Evolutionary conservation across 2,329 filamentous ascomycete species (phyloP), one percentile per base, ranked within the genome.

Genomic region (Aspergillus tanneri): DNA sequence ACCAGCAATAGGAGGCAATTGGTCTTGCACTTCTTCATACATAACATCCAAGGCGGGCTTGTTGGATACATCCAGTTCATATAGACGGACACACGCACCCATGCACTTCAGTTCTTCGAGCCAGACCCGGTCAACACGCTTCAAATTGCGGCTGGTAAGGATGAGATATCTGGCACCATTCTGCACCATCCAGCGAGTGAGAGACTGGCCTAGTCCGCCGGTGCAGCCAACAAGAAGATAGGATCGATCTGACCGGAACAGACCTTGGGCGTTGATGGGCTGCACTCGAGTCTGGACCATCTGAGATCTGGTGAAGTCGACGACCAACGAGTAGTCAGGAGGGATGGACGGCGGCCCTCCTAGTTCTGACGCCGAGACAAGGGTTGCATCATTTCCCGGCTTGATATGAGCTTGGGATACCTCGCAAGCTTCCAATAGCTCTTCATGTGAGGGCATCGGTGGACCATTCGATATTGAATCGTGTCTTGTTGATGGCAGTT

Each of bases 1-100:
- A 11, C 54, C 56, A 1, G 37, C 47, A n/a, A 56, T 43, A 2
- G 49, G 47, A 11, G 49, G 49, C n/a, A 5, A 47, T 23, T 10
- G 41, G 45, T 9, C 14, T 4, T 3, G 16, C 10, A 19, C 44
- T 44, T 5, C n/a, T n/a, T n/a, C n/a, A n/a, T n/a, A n/a, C n/a
- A n/a, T n/a, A n/a, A n/a, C n/a, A n/a, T n/a, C n/a, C n/a, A n/a
- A n/a, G n/a, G n/a, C n/a, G n/a, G n/a, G n/a, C n/a, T n/a, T n/a
- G n/a, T n/a, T n/a, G n/a, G n/a, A n/a, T n/a, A n/a, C n/a, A n/a
- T n/a, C n/a, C n/a, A n/a, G n/a, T n/a, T n/a, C n/a, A n/a, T n/a
- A n/a, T n/a, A n/a, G n/a, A n/a, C n/a, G n/a, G n/a, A n/a, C n/a
- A n/a, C n/a, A n/a, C 8, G 21, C 36, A 12, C 36, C 36, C 11